These are phyloP conservation scores for Phialocephala subalpina DNA, from an alignment of 2,329 filamentous ascomycete genomes.

Conservation along the genomic window DNA sequence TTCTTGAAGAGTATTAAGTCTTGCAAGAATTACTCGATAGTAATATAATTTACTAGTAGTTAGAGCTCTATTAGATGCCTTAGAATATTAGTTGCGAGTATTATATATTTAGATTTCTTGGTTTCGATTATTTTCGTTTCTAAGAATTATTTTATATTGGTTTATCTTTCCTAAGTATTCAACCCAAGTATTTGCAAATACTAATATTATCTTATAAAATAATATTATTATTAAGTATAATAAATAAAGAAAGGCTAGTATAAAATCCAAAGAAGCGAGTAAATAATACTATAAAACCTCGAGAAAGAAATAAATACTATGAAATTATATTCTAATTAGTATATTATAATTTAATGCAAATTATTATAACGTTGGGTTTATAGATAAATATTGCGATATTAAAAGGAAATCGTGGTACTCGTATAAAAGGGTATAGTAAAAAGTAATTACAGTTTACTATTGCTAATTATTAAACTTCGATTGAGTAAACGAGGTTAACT, in stretches of 20 bases:
- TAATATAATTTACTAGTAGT: no score
- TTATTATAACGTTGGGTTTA: slow-evolving; percentile 69
- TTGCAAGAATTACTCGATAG: no score
- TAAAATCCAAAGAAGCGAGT: slow-evolving; percentile 81
- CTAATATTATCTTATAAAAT: slow-evolving; percentile 81
- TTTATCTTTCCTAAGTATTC: slow-evolving; percentile 88
- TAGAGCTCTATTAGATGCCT: no score
- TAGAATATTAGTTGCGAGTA: slow-evolving; percentile 81
- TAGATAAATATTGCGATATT: slow-evolving; percentile 83
- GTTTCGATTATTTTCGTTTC: slow-evolving; percentile 79
- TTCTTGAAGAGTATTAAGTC: no score
- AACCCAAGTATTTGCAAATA: slow-evolving; percentile 82
- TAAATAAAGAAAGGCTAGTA: slow-evolving; percentile 87
- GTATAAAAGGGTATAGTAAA: slow-evolving; percentile 81
- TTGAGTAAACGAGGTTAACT: slow-evolving; percentile 59
- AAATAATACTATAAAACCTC: slow-evolving; percentile 77
- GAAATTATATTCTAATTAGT: slow-evolving; percentile 89
- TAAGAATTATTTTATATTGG: slow-evolving; percentile 86
- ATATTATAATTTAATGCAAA: slow-evolving; percentile 84
- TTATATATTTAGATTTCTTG: slow-evolving; percentile 80
- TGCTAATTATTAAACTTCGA: slow-evolving; percentile 67
- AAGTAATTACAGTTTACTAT: slow-evolving; percentile 81
- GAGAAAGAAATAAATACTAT: slow-evolving; percentile 85
- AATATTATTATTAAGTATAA: slow-evolving; percentile 90
- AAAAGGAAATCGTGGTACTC: no score